These are phyloP conservation scores for Claviceps cyperi DNA, from an alignment of 2,329 filamentous ascomycete species.

Conservation along the genomic window DNA sequence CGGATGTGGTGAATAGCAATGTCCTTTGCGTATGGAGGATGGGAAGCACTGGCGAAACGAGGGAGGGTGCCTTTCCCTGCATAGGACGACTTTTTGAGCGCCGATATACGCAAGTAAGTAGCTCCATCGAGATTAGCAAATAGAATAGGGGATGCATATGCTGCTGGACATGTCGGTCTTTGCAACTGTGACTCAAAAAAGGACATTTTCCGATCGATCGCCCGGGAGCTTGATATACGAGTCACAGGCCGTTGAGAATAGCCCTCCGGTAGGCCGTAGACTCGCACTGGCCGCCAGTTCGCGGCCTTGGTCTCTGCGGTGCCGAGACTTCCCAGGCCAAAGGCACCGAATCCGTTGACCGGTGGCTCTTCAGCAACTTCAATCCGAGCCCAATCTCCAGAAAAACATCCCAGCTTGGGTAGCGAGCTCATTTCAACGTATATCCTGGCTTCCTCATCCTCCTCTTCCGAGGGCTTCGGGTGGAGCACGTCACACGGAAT, in stretches of 20 bases:
- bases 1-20: slow-evolving; percentile 81
- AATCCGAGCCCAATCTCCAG: slow-evolving; percentile 87
- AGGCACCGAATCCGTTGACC: slow-evolving; percentile 48
- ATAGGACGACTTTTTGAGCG: slow-evolving; percentile 41
- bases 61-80: slow-evolving; percentile 37
- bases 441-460: slow-evolving; percentile 79
- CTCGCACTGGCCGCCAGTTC: slow-evolving; percentile 69
- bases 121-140: slow-evolving; percentile 73
- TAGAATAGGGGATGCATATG: slow-evolving; percentile 73
- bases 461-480: slow-evolving; percentile 59
- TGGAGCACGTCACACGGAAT: slow-evolving; percentile 71
- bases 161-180: slow-evolving; percentile 41
- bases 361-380: slow-evolving; percentile 65
- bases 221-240: slow-evolving; percentile 41
- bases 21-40: slow-evolving; percentile 50
- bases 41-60: slow-evolving; percentile 39
- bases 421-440: slow-evolving; percentile 82
- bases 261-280: slow-evolving; percentile 76
- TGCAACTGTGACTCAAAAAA: slow-evolving; percentile 57
- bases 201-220: slow-evolving; percentile 37
- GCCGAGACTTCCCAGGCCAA: slow-evolving; percentile 50
- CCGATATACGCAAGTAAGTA: slow-evolving; percentile 63
- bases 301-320: slow-evolving; percentile 39
- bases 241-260: slow-evolving; percentile 47
- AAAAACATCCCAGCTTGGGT: slow-evolving; percentile 87